Conservation (phyloP, 768 basidiomycete species). For the Rhizopogon vinicolor region DNA sequence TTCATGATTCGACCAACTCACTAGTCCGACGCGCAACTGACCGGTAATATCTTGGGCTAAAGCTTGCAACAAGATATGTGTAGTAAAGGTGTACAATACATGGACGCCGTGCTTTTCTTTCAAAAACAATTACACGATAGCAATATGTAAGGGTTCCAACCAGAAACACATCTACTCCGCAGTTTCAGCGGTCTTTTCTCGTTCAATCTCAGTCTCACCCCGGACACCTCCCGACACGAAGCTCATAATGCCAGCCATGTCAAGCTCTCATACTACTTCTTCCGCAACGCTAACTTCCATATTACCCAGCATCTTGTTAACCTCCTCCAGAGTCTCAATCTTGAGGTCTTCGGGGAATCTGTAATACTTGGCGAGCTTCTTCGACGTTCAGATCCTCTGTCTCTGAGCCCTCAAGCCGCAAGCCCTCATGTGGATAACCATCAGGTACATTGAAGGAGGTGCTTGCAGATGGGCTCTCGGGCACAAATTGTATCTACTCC, state of each 20-base stretch:
- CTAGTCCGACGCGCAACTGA: too few relatives aligned
- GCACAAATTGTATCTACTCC: conserved; percentile 94
- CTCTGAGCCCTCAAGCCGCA: conserved; percentile 86
- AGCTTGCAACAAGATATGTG: background rate
- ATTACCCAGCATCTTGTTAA: conserved; percentile 85
- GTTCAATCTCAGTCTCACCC: conserved; percentile 50
- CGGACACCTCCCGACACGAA: conserved; percentile 80
- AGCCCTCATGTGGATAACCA: conserved; percentile 86
- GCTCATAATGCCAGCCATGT: conserved; percentile 86
- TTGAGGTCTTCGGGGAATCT: conserved; percentile 72
- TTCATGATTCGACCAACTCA: too few relatives aligned
- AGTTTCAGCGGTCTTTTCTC: background rate
- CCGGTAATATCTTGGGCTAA: too few relatives aligned
- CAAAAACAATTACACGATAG: background rate
- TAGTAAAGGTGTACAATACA: background rate
- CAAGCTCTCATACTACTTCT: conserved; percentile 70
- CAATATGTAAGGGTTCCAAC: background rate
- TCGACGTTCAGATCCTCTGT: conserved; percentile 77
- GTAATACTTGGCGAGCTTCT: conserved; percentile 80
- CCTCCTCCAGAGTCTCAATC: conserved; percentile 66
- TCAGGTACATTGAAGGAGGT: conserved; percentile 95
- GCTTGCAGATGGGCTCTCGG: conserved; percentile 69
- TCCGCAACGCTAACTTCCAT: conserved; percentile 87
- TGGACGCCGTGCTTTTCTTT: background rate
- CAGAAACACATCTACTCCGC: background rate